A percentile compares a stretch with the other conserved stretches of the same genome.
phyloP scores from a whole-genome alignment of 1,284 basidiomycete genomes.

The Porodaedalea pini region DNA sequence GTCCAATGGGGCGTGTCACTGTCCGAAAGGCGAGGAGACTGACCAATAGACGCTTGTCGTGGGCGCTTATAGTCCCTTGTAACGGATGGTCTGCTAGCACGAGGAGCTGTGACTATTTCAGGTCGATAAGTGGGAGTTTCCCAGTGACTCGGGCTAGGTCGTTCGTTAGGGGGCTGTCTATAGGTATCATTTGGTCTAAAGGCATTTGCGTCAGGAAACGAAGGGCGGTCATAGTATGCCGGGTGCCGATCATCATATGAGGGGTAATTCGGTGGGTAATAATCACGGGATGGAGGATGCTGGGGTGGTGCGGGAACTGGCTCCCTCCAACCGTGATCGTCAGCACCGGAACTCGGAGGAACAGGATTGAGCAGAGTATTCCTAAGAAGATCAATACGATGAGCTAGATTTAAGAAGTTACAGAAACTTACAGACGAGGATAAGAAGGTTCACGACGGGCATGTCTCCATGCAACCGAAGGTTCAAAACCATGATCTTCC shows the following conservation, averaged over 20 bases:
- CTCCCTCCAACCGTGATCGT: slow-evolving; percentile 7
- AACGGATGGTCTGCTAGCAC: slow-evolving; percentile 10
- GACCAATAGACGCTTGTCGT: slow-evolving; percentile 10
- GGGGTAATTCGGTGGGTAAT: slow-evolving; percentile 6
- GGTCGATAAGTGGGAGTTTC: slow-evolving; percentile 8
- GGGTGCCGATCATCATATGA: slow-evolving; percentile 1
- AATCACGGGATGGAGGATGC: slow-evolving; percentile 3
- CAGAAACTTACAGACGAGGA: slow-evolving; percentile 21
- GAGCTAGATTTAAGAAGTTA: slow-evolving; percentile 13
- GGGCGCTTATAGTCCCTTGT: slow-evolving; percentile 14
- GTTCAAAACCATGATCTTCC: slow-evolving; percentile 44
- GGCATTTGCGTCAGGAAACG: slow-evolving; percentile 2
- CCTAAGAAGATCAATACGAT: slow-evolving; percentile 5
- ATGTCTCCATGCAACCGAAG: slow-evolving; percentile 68
- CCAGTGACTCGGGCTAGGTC: slow-evolving; percentile 2
- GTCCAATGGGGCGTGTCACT: slow-evolving; percentile 2
- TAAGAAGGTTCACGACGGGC: slow-evolving; percentile 35
- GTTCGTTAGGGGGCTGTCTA: not conserved
- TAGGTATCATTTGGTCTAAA: not conserved
- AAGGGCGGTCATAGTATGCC: slow-evolving; percentile 7
- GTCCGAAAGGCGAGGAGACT: slow-evolving; percentile 10
- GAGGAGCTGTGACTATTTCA: not conserved
- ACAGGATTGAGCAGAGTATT: slow-evolving; percentile 8
- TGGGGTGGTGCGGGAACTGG: not conserved
- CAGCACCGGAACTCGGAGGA: not conserved